Evolutionary conservation across 192 early-diverging fungal genomes (phyloP).

Genomic region (Coemansia asiatica): DNA sequence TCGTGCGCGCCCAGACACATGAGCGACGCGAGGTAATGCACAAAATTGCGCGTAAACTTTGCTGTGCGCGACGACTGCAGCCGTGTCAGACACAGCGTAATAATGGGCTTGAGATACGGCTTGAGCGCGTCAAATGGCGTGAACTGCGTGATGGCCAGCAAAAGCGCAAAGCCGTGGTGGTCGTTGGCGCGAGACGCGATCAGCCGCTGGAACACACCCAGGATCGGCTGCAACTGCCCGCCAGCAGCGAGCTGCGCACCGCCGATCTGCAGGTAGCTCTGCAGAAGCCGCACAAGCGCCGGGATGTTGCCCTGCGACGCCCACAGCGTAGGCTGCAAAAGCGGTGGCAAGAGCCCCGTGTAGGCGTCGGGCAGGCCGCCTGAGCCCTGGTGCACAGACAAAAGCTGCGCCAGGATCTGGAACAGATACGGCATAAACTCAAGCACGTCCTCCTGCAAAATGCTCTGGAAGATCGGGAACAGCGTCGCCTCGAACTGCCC

Average conservation of each 20-base stretch:
- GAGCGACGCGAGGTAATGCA: constrained; percentile 41
- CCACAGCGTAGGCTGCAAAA: constrained; percentile 89
- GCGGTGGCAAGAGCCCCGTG: constrained; percentile 66
- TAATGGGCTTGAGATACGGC: constrained; percentile 61
- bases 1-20: constrained; percentile 34
- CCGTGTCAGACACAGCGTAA: constrained; percentile 61
- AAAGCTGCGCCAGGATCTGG: constrained; percentile 89
- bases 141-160: constrained; percentile 74
- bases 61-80: constrained; percentile 46
- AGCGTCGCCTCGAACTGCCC: constrained; percentile 81
- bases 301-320: constrained; percentile 88
- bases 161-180: constrained; percentile 79
- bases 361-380: constrained; percentile 72
- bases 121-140: constrained; percentile 65
- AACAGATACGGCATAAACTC: constrained; percentile 98
- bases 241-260: constrained; percentile 65
- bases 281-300: constrained; percentile 85
- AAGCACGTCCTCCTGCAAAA: constrained; percentile 79
- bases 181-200: constrained; percentile 82
- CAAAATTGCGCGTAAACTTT: constrained; percentile 44
- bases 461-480: constrained; percentile 86
- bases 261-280: constrained; percentile 80
- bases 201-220: constrained; percentile 94
- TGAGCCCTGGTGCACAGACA: constrained; percentile 68
- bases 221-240: constrained; percentile 74